Conservation (phyloP, 2,329 filamentous ascomycete species). For the Teratosphaeriaceae sp. region DNA sequence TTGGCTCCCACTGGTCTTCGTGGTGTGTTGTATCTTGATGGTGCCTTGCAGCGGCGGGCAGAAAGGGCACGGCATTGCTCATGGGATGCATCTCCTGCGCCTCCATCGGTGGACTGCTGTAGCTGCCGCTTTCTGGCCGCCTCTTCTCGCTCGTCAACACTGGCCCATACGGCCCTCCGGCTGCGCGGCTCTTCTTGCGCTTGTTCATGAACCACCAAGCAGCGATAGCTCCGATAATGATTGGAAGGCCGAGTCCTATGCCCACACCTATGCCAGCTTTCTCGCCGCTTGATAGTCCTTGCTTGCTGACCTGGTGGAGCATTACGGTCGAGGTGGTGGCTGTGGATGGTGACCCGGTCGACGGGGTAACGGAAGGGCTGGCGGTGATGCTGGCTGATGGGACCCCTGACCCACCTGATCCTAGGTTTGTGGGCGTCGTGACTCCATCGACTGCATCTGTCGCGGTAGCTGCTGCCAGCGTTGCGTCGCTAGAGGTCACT, state of each 20-base stretch:
- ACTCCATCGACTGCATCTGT: too few species aligned
- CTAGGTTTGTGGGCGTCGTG: too few species aligned
- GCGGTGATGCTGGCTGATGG: too few species aligned
- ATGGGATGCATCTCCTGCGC: constrained; percentile 8
- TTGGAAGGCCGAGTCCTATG: constrained; percentile 6
- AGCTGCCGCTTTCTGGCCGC: neutral
- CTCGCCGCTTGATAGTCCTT: constrained; percentile 2
- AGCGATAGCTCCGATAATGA: constrained; percentile 5
- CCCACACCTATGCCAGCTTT: constrained; percentile 11
- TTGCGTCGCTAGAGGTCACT: neutral
- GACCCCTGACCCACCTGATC: too few species aligned
- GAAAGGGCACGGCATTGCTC: constrained; percentile 3
- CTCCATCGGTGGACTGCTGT: constrained; percentile 2
- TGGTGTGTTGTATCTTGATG: neutral
- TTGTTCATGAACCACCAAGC: constrained; percentile 2
- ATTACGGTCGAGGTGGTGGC: neutral
- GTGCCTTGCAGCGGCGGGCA: constrained; percentile 3
- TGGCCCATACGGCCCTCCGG: constrained; percentile 7
- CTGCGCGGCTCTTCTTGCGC: constrained; percentile 4
- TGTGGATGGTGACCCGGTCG: neutral
- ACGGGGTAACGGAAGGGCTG: too few species aligned
- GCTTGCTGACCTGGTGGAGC: neutral
- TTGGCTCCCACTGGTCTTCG: neutral
- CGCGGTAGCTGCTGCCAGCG: too few species aligned
- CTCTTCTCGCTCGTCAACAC: constrained; percentile 9